Evolutionary conservation across 192 early-diverging fungal genomes (phyloP), one percentile per base, ranked within the genome.

Genomic region (Podila epicladia): DNA sequence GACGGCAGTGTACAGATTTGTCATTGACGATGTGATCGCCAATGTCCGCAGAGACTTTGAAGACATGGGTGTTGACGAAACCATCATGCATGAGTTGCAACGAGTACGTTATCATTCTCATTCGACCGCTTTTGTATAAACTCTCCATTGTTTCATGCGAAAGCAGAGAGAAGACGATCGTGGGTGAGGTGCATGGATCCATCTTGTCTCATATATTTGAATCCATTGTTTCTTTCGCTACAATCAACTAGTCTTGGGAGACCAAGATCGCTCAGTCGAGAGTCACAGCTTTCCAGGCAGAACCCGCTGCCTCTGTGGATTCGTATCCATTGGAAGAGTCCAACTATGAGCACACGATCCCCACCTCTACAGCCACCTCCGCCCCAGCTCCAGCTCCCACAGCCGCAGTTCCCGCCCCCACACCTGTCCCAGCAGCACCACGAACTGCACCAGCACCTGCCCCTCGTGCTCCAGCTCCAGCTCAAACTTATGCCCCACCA

Each of bases 1-100:
- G 89, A 74, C 87, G 6, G 77, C 82, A 55, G 86, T 94, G 55
- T 99, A 99, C 83, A 87, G 89, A 48, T 92, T 91, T 74, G 94
- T 99, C 51, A 97, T 99, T 71, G 92, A 95, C 84, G 96, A 99
- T 71, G 97, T 99, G 58, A 94, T 97, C 68, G 88, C 91, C 63
- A 93, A 96, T 73, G 92, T 95, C 29, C 90, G 91, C 49, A 86
- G 87, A 17, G 93, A 96, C 49, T 99, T 98, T 90, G 93, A 94
- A 51, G 92, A 94, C 66, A 89, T 94, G 83, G 97, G 97, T 35
- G 89, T 98, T 26, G 93, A 97, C 64, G 94, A 95, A 32, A 86
- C 92, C 29, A 92, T 97, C 26, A 87, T 99, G 35, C 87, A 89
- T 37, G 96, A 98, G 69, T 86, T 99, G 67, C 91, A 95, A 73